Evolutionary conservation across 805 yeast genomes (phyloP), one percentile per base, ranked within the genome.

Genomic region (Pichia insulana): DNA sequence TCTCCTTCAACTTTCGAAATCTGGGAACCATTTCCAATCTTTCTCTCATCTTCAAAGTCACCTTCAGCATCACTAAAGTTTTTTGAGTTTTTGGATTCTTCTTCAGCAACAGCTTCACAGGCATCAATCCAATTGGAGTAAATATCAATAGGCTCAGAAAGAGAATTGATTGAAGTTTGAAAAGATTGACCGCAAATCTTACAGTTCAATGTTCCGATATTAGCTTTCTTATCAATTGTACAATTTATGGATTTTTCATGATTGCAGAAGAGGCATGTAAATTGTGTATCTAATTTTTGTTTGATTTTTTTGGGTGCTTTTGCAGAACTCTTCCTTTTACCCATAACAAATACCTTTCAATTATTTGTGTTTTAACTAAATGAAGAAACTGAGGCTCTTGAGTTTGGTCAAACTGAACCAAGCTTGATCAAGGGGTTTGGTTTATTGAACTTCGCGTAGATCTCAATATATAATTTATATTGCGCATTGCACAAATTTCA

Each of bases 41-140:
- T 36, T 34, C 32, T 30, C 10, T 36, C 32, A 36, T 47, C 58
- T 18, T 41, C 46, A n/a, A 36, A 34, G n/a, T 43, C 48, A 16
- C 34, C 43, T 9, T 44, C 49, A 8, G 42, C 51, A 7, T 50
- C 55, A 26, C 52, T 52, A 30, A 51, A 62, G 8, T 36, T 43
- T 30, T 28, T 48, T 7, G 12, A 39, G 15, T 31, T 34, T 36
- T 51, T 50, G 8, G 48, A 53, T 36, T 54, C 59, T 66, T 81
- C 86, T 50, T 83, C 85, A 0, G 90, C 92, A 40, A 84, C 82
- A 28, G 84, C 87, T 55, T 83, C 94, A 64, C 90, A 84, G 1
- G 97, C 97, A 68, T 90, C 98, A 41, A 87, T 87, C 98, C 98
- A 90, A 61, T 90, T 97, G 38, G 95, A 82, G 59, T 90, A 90